A percentile compares a stretch with the other conserved stretches of the same genome.
These are phyloP conservation scores for Myrica gale DNA, from an alignment of 306 rosid species.

Conservation along the genomic window DNA sequence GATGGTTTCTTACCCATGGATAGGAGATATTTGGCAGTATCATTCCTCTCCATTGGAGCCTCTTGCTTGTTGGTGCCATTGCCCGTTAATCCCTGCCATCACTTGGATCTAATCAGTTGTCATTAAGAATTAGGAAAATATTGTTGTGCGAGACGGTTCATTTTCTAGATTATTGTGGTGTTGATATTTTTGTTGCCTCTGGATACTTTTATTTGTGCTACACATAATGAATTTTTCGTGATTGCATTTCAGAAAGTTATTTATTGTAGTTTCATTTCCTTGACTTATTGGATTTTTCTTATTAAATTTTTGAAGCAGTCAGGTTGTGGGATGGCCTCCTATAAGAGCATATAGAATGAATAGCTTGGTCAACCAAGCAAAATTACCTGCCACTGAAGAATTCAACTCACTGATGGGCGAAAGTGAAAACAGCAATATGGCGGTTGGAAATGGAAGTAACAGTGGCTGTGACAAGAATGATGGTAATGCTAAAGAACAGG, in stretches of 20 bases:
- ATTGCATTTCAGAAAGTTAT: background rate
- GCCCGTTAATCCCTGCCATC: background rate
- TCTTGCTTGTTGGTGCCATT: background rate
- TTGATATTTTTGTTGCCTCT: background rate
- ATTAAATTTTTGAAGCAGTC: constrained; percentile 53
- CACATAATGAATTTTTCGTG: background rate
- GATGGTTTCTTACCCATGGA: background rate
- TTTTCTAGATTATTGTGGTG: background rate
- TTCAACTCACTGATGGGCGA: constrained; percentile 44
- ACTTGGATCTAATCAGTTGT: background rate
- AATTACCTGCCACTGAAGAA: constrained; percentile 55
- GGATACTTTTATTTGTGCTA: constrained; percentile 1
- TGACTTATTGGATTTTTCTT: constrained; percentile 27
- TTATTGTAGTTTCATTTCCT: constrained; percentile 10
- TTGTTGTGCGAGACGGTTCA: no score
- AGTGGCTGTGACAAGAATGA: constrained; percentile 38
- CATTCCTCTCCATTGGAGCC: background rate
- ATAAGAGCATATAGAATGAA: constrained; percentile 74
- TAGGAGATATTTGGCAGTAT: constrained; percentile 1
- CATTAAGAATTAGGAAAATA: background rate
- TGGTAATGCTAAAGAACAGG: constrained; percentile 44
- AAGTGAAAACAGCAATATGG: constrained; percentile 35
- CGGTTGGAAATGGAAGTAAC: constrained; percentile 33
- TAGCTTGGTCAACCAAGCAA: constrained; percentile 58
- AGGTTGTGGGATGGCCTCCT: constrained; percentile 99